phyloP scores from a whole-genome alignment of 2,329 filamentous ascomycete species.

The Ophiostoma himal-ulmi region DNA sequence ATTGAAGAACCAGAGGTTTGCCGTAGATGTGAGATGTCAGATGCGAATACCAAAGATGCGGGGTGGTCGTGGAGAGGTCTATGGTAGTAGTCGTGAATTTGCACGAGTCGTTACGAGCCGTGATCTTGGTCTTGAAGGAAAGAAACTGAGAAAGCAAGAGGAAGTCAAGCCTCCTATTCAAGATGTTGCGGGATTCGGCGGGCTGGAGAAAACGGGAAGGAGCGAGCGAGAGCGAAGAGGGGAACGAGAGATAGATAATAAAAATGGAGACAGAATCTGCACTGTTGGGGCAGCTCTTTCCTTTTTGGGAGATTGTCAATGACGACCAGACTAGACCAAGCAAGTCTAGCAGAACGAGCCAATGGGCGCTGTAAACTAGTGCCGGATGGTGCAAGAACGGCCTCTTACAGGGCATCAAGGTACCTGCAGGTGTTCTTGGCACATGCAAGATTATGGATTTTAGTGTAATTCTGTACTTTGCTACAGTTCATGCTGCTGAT shows the following conservation, averaged over 20 bases:
- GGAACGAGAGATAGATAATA: not conserved
- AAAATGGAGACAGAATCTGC: conserved; percentile 6
- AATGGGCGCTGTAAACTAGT: conserved; percentile 8
- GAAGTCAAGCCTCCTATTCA: not conserved
- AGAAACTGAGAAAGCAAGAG: too few relatives aligned
- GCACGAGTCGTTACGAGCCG: not conserved
- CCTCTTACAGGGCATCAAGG: conserved; percentile 15
- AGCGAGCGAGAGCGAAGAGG: conserved; percentile 5
- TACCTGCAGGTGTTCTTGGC: conserved; percentile 10
- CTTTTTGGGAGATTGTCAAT: conserved; percentile 19
- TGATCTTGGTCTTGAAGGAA: not conserved
- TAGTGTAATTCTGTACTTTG: not conserved
- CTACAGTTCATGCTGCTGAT: not conserved
- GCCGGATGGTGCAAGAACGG: not conserved
- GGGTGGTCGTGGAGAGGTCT: not conserved
- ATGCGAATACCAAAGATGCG: not conserved
- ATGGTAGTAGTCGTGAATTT: not conserved
- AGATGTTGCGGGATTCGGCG: conserved; percentile 3
- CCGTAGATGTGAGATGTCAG: not conserved
- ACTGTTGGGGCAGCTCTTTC: conserved; percentile 9
- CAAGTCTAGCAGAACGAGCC: not conserved
- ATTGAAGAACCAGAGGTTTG: not conserved
- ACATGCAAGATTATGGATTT: not conserved
- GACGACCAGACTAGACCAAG: not conserved
- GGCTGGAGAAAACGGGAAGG: not conserved